phyloP scores from a whole-genome alignment of 2,329 filamentous ascomycete species.

The Alternaria sp. region DNA sequence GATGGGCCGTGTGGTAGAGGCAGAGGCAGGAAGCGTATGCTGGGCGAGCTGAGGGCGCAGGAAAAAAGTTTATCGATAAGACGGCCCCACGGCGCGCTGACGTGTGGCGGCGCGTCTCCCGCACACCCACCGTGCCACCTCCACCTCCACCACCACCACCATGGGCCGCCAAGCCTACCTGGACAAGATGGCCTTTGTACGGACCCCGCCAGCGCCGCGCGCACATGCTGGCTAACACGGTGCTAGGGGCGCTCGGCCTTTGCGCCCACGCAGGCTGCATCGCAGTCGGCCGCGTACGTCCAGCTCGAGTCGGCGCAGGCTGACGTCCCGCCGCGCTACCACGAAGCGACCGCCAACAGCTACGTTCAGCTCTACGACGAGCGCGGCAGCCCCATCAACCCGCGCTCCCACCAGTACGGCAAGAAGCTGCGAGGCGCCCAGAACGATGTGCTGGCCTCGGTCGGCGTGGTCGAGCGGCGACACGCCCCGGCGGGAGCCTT shows the following conservation, averaged over 20 bases:
- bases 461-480: slow-evolving; percentile 55
- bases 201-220: slow-evolving; percentile 3
- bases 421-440: slow-evolving; percentile 52
- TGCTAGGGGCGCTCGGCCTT: slow-evolving; percentile 51
- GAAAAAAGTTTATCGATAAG: slow-evolving; percentile 48
- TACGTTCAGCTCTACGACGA: slow-evolving; percentile 53
- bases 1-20: slow-evolving; percentile 1
- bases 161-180: slow-evolving; percentile 49
- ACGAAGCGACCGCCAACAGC: slow-evolving; percentile 30
- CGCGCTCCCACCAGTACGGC: slow-evolving; percentile 48
- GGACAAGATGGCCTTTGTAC: slow-evolving; percentile 47
- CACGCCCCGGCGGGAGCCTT: slow-evolving; percentile 32
- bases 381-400: slow-evolving; percentile 53
- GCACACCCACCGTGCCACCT: not conserved
- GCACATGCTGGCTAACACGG: slow-evolving; percentile 19
- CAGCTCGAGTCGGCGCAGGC: slow-evolving; percentile 35
- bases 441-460: slow-evolving; percentile 56
- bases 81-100: slow-evolving; percentile 16
- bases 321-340: slow-evolving; percentile 29
- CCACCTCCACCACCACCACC: not conserved
- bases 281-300: slow-evolving; percentile 34
- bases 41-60: slow-evolving; percentile 27
- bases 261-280: slow-evolving; percentile 38
- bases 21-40: not conserved
- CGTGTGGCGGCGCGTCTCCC: slow-evolving; percentile 18